Base-by-base conservation (phyloP, 1,284 basidiomycete genomes). In the Malassezia pachydermatis region DNA sequence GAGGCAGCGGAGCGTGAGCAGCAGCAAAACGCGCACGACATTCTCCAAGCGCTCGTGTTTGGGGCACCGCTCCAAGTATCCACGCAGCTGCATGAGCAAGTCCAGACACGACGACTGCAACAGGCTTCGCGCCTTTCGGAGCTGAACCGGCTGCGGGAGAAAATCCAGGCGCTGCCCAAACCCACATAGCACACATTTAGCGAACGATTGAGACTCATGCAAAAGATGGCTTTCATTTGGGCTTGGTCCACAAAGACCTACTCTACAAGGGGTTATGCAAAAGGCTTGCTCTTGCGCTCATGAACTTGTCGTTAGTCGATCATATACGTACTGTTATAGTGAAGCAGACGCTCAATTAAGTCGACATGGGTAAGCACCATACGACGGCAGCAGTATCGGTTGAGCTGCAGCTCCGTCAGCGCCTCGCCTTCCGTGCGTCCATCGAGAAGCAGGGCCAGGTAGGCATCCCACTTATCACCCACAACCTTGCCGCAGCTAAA, bases 301-400 rank as follows among this genome's bases (percentile, higher is more conserved):
- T 49, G 54, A 34, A 54, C 51, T 50, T 29, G 14, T 16, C 23
- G 38, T 39, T 27, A 41, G 27, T 25, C 10, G 23, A 20, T 9
- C n/a, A 4, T 6, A 20, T 8, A 81, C 88, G 66, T 59, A 94
- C 89, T 88, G 75, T 92, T 94, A 75, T 94, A 95, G 67, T 92
- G 87, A 22, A 95, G 76, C 16, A 94, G 78, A 74, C 94, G 95
- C 74, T 95, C 89, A 62, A 95, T 94, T 54, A 95, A 78, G 74
- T 95, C 90, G 54, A 95, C 89, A 72, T 98, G 92, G 0, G 92
- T 96, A 48, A 96, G 76, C 10, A 98, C 87, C 92, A 98, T 98
- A 46, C 92, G 80, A 39, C 92, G 79, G 75, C 92, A 96, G 75
- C 90, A 96, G 73, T 96, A 96, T 51, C 92, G 77, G 73, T 88